phyloP scores from a whole-genome alignment of 768 basidiomycete species.

The Lactarius sp. region DNA sequence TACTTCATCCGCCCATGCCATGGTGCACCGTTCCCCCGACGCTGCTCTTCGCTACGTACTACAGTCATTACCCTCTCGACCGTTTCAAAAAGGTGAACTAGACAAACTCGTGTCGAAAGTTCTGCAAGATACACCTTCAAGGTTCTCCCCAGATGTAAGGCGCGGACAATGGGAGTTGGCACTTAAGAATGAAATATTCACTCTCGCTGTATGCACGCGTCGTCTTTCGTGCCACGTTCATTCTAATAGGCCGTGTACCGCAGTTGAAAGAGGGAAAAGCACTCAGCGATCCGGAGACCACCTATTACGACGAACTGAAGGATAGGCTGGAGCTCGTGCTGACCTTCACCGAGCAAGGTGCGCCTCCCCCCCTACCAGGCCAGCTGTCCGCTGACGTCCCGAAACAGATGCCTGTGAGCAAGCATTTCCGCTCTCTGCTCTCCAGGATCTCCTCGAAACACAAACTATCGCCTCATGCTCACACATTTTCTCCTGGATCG shows the following conservation, averaged over 20 bases:
- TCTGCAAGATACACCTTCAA: slow-evolving; percentile 19
- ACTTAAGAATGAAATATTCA: slow-evolving; percentile 65
- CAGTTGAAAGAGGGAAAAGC: slow-evolving; percentile 68
- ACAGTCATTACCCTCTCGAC: slow-evolving; percentile 15
- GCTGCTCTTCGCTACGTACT: slow-evolving; percentile 20
- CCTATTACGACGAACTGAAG: slow-evolving; percentile 58
- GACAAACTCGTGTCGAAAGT: slow-evolving; percentile 18
- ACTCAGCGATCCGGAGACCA: slow-evolving; percentile 44
- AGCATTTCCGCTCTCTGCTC: slow-evolving; percentile 63
- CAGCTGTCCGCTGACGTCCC: slow-evolving; percentile 10
- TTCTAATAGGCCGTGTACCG: neutral
- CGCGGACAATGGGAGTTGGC: slow-evolving; percentile 74
- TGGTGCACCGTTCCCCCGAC: slow-evolving; percentile 22
- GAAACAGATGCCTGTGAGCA: slow-evolving; percentile 69
- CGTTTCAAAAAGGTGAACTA: slow-evolving; percentile 17
- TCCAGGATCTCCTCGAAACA: slow-evolving; percentile 79
- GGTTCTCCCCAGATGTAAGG: slow-evolving; percentile 48
- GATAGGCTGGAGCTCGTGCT: slow-evolving; percentile 68
- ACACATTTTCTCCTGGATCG: slow-evolving; percentile 86
- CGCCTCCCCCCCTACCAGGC: slow-evolving; percentile 27
- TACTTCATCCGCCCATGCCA: slow-evolving; percentile 17
- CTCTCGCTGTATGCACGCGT: slow-evolving; percentile 50
- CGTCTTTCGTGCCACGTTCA: neutral
- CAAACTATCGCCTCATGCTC: slow-evolving; percentile 85
- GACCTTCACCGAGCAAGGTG: slow-evolving; percentile 73